A percentile compares a stretch with the other conserved stretches of the same genome.
phyloP scores from a whole-genome alignment of 345 rosid species.

The Sonneratia caseolaris region DNA sequence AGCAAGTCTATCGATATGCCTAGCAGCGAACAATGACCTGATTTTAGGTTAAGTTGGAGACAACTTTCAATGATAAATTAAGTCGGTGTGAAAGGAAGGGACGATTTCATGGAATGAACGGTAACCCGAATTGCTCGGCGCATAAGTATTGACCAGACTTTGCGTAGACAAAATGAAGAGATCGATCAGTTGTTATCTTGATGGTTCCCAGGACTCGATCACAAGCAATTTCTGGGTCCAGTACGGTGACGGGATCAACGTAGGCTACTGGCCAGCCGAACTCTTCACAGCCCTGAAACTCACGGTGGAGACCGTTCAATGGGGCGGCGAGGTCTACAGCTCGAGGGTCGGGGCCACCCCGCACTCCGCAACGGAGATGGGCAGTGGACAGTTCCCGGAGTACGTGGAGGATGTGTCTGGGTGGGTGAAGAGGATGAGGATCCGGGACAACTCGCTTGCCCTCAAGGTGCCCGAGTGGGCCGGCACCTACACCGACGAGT shows the following conservation, averaged over 20 bases:
- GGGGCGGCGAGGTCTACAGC: slow-evolving; percentile 66
- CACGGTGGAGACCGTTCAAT: slow-evolving; percentile 31
- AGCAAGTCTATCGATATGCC: not conserved
- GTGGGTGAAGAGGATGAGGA: slow-evolving; percentile 25
- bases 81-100: too few species aligned
- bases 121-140: too few species aligned
- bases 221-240: slow-evolving; percentile 52
- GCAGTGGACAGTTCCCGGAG: slow-evolving; percentile 37
- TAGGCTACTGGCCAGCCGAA: slow-evolving; percentile 45
- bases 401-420: slow-evolving; percentile 19
- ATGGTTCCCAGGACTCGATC: slow-evolving; percentile 21
- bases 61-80: too few species aligned
- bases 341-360: slow-evolving; percentile 27
- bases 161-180: too few species aligned
- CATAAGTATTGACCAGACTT: too few species aligned
- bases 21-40: not conserved
- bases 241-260: slow-evolving; percentile 32
- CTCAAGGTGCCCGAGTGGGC: slow-evolving; percentile 36
- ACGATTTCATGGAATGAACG: too few species aligned
- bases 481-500: slow-evolving; percentile 29
- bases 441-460: slow-evolving; percentile 30
- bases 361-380: slow-evolving; percentile 50
- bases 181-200: too few species aligned
- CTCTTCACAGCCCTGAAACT: slow-evolving; percentile 22
- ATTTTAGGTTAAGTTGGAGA: too few species aligned